Conservation (phyloP, 345 rosid genomes). For the Eucalyptus polybractea region DNA sequence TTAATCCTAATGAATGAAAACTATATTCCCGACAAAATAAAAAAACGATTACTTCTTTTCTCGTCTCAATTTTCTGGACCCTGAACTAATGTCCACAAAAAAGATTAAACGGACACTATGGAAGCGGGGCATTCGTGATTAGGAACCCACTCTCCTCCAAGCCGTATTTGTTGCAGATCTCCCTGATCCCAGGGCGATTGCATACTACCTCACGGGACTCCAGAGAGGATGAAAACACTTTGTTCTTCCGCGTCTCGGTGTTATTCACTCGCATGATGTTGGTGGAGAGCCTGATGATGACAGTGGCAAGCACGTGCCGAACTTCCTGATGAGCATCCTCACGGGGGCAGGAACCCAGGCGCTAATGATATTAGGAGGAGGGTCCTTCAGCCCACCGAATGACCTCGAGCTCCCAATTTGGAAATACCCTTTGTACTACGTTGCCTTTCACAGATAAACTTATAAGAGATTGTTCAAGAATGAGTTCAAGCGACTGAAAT, state of each 20-base stretch:
- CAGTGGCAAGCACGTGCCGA: background rate
- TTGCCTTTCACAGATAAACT: background rate
- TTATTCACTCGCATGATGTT: background rate
- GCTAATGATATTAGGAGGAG: background rate
- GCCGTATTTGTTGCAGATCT: background rate
- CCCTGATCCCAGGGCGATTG: background rate
- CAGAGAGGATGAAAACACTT: background rate
- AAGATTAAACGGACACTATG: background rate
- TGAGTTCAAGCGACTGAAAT: background rate
- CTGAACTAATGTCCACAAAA: background rate
- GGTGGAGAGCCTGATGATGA: background rate
- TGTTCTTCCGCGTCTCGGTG: background rate
- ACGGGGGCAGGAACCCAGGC: background rate
- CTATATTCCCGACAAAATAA: background rate
- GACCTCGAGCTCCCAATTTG: background rate
- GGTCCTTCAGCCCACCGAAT: background rate
- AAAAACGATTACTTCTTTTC: background rate
- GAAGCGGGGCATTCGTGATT: background rate
- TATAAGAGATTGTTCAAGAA: background rate
- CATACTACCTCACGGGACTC: background rate
- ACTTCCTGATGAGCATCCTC: background rate
- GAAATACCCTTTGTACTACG: background rate
- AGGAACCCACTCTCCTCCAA: background rate
- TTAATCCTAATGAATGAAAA: background rate
- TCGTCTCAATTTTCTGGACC: background rate